Percentiles rank a stretch among this genome's conserved stretches.
Conservation (phyloP, 306 rosid species). For the Cicer bijugum region DNA sequence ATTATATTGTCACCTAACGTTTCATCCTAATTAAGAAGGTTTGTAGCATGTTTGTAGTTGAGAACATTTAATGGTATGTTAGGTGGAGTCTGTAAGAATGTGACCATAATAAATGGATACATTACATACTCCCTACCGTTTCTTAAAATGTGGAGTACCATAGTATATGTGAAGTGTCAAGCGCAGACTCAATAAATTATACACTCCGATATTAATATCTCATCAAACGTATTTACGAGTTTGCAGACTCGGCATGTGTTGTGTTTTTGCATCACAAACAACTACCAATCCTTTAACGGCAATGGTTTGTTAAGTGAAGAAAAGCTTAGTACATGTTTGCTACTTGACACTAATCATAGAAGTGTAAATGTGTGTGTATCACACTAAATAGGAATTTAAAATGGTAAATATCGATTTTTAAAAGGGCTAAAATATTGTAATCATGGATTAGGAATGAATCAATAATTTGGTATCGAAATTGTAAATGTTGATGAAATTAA, state of each 20-base stretch:
- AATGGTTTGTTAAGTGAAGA: not conserved
- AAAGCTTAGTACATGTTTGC: slow-evolving; percentile 17
- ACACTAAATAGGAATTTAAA: not conserved
- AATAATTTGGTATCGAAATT: too few species aligned
- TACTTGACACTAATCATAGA: not conserved
- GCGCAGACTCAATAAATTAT: not conserved
- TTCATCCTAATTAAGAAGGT: not conserved
- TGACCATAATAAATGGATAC: slow-evolving; percentile 1
- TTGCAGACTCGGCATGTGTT: slow-evolving; percentile 16
- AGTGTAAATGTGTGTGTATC: not conserved
- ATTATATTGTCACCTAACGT: not conserved
- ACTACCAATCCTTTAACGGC: slow-evolving; percentile 22
- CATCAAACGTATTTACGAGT: not conserved
- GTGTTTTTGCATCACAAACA: slow-evolving; percentile 22
- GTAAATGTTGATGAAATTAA: too few species aligned
- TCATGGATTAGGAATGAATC: too few species aligned
- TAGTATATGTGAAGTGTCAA: not conserved
- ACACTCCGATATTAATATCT: not conserved
- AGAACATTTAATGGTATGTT: slow-evolving; percentile 41
- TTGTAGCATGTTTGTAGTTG: slow-evolving; percentile 26
- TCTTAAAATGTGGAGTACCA: not conserved
- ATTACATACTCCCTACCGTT: not conserved
- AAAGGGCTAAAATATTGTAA: too few species aligned
- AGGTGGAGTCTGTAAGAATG: not conserved
- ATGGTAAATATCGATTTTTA: too few species aligned